Base-by-base conservation (phyloP, 2,329 filamentous ascomycete species). In the Aspergillus chevalieri region DNA sequence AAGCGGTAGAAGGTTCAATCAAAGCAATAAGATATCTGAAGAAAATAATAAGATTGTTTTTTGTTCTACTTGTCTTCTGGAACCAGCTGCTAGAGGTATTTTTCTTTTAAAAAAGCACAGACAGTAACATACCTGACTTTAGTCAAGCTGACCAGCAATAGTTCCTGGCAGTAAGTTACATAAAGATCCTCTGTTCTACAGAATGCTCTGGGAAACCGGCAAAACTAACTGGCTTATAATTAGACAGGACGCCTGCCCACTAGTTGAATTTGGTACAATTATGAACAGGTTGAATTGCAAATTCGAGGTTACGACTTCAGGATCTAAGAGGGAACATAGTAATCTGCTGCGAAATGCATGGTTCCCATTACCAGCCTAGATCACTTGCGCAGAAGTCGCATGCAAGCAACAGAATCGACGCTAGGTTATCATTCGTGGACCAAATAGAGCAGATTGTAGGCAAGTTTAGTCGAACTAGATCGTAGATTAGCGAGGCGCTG, bases 381-480 rank as follows among this genome's bases (percentile, higher is more conserved):
- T 52, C 52, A 52, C 51, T 57, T 60, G 50, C 57, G 58, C 56
- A 59, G 44, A 48, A 57, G 47, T 50, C 48, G 52, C 26, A 30
- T 30, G 10, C 26, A 30, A 30, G 26, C 26, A 30, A 30, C 26
- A 30, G 26, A 30, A 30, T 30, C 26, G 26, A 30, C 26, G 26
- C 26, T 30, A 10, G 10, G 9, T 30, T 30, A 30, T 30, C 26
- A 30, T 30, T 30, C 26, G 26, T 30, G 48, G 52, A 44, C 49
- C 50, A 49, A 47, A 54, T 53, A 43, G 48, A 50, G 39, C 22
- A 51, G 51, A 50, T 62, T 60, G 59, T 58, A 47, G 21, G 48
- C 30, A 47, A 19, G 49, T 50, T 59, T 59, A 62, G 59, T 69
- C 60, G 56, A 67, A 67, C 62, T 67, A 43, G 1, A 38, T 14